phyloP scores from a whole-genome alignment of 148 eudicot genomes.

The Cornus kousa region DNA sequence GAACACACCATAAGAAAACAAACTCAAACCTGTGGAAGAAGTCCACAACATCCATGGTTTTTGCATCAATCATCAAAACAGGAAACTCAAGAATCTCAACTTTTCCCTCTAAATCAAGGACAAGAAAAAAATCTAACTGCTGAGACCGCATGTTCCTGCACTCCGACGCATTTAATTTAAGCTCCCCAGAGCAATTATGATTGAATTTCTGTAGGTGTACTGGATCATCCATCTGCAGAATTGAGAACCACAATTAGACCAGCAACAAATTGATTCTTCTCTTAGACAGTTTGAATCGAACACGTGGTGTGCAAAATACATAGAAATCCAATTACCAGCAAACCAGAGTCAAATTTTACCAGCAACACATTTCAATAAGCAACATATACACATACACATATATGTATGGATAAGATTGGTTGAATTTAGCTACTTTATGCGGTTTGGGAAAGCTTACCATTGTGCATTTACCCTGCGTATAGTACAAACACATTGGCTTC shows the following conservation, averaged over 20 bases:
- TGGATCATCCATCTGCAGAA: slow-evolving; percentile 76
- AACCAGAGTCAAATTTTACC: background rate
- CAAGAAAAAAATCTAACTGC: slow-evolving; percentile 67
- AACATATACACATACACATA: background rate
- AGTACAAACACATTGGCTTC: slow-evolving; percentile 88
- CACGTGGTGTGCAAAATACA: slow-evolving; percentile 24
- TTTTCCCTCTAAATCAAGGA: slow-evolving; percentile 95
- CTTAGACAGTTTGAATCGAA: slow-evolving; percentile 22
- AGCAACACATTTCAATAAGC: background rate
- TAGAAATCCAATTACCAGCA: background rate
- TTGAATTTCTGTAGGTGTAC: slow-evolving; percentile 63
- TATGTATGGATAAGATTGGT: background rate
- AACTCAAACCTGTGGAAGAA: slow-evolving; percentile 80
- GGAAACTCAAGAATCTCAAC: slow-evolving; percentile 97
- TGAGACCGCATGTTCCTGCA: slow-evolving; percentile 39
- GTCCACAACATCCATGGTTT: slow-evolving; percentile 67
- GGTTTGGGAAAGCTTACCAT: slow-evolving; percentile 33
- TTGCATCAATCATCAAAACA: slow-evolving; percentile 74
- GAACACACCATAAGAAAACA: slow-evolving; percentile 11
- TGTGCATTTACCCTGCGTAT: slow-evolving; percentile 81
- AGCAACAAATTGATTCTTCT: background rate
- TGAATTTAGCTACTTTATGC: background rate
- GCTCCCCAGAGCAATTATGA: slow-evolving; percentile 59
- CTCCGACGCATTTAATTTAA: slow-evolving; percentile 30
- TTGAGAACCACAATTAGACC: background rate